Base-by-base conservation (phyloP, 805 yeast species). In the Metschnikowia dekortorum region DNA sequence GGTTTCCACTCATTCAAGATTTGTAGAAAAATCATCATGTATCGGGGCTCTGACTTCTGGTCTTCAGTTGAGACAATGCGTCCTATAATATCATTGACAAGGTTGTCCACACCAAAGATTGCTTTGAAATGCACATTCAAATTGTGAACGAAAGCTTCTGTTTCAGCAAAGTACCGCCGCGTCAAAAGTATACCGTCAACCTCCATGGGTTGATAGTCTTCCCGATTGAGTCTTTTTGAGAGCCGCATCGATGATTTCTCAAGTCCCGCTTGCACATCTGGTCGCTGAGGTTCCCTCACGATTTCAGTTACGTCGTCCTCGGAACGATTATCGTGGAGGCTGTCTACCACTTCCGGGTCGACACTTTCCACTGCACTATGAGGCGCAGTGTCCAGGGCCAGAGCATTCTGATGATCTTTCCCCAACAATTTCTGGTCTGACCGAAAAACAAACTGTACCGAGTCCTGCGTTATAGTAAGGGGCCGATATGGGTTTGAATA, bases 401-500 rank as follows among this genome's bases (percentile, higher is more conserved):
- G 43, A 9, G 34, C 32, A 14, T 28, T 42, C 13, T 10, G 26
- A 1, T 7, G 9, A 4, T 33, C 45, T n/a, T 22, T 42, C n/a
- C 32, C 45, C 5, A 4, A 7, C 11, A 8, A 11, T 11, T 32
- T 31, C 18, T 18, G 18, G 8, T 28, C 29, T 6, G 28, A 9
- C 4, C 41, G 50, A 32, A 68, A 45, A 4, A 58, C 61, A 47
- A 80, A 70, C 13, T 53, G 58, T 2, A 84, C 62, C 8, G 64
- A 61, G 37, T 80, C 84, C 2, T 83, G 65, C 0, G 83, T 75
- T 2, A 66, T 68, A 34, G 77, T 81, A 0, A 80, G 69, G 30
- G 80, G 69, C 11, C 68, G 57, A 55, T 85, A 84, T 0, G 80
- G 76, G 55, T 84, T 89, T 31, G 73, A 61, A 32, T 69, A 61